Evolutionary conservation across 306 rosid genomes (phyloP).

Genomic region (Vigna radiata): DNA sequence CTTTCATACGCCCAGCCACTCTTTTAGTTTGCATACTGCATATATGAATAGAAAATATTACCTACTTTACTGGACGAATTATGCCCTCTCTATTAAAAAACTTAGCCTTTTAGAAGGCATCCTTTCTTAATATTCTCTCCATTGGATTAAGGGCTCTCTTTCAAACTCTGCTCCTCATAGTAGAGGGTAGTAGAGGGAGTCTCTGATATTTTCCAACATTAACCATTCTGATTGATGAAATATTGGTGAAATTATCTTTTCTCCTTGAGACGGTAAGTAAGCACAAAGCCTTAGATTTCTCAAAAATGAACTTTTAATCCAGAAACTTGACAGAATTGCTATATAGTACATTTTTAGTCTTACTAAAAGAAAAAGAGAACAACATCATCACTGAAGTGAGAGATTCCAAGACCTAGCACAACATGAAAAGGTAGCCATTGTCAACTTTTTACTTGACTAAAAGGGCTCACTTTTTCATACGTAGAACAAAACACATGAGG

Average conservation of each 20-base stretch:
- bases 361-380: neutral
- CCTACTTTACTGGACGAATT: neutral
- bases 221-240: neutral
- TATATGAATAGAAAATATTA: neutral
- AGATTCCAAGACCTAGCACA: neutral
- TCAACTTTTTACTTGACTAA: neutral
- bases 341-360: neutral
- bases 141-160: neutral
- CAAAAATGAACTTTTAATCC: slow-evolving; percentile 3
- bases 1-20: neutral
- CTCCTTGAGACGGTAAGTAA: neutral
- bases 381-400: neutral
- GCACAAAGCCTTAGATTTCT: neutral
- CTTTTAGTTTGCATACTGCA: neutral
- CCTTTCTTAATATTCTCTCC: neutral
- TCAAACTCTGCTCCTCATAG: neutral
- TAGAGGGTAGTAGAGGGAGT: neutral
- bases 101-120: neutral
- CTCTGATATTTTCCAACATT: slow-evolving; percentile 2
- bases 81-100: neutral
- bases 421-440: neutral
- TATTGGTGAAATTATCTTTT: neutral
- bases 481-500: neutral
- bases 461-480: neutral
- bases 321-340: neutral